Base-by-base conservation (phyloP, 805 yeast genomes). In the Hanseniaspora singularis region DNA sequence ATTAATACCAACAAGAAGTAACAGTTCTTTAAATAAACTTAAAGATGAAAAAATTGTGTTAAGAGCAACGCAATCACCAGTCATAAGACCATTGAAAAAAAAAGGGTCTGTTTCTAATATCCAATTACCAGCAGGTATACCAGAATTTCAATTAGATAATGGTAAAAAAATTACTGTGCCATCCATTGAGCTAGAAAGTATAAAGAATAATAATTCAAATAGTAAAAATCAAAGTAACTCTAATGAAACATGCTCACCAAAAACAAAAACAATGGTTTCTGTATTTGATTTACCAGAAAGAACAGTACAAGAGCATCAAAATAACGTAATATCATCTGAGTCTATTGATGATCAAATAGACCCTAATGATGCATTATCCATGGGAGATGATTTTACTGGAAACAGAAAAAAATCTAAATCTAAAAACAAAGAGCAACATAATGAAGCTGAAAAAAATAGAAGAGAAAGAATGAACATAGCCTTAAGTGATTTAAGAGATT, bases 371-470 rank as follows among this genome's bases (percentile, higher is more conserved):
- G n/a, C n/a, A n/a, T n/a, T n/a, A n/a, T n/a, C n/a, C n/a, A n/a
- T n/a, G n/a, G n/a, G n/a, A n/a, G n/a, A n/a, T n/a, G n/a, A n/a
- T n/a, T n/a, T n/a, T n/a, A n/a, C n/a, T n/a, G n/a, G n/a, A n/a
- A n/a, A n/a, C n/a, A n/a, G n/a, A 38, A 14, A 10, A 39, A 27
- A n/a, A 24, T 20, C 11, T 15, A 26, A 15, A n/a, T 49, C 40
- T 4, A 54, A 55, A 36, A 55, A 58, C 48, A 66, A 64, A 38
- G 62, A 65, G 23, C 62, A 66, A 0, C 98, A 89, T 63, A 88
- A 89, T 60, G 71, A 85, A 14, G 97, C 98, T 0, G 98, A 89
- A 64, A 96, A 92, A 63, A 97, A 95, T 14, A 72, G 98, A 45
- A 73, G 98, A 55, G 88, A 89, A 61, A 70, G 98, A 52, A 81